A percentile compares a stretch with the other conserved stretches of the same genome.
phyloP scores from a whole-genome alignment of 2,329 filamentous ascomycete species.

The Aureobasidium sp. region DNA sequence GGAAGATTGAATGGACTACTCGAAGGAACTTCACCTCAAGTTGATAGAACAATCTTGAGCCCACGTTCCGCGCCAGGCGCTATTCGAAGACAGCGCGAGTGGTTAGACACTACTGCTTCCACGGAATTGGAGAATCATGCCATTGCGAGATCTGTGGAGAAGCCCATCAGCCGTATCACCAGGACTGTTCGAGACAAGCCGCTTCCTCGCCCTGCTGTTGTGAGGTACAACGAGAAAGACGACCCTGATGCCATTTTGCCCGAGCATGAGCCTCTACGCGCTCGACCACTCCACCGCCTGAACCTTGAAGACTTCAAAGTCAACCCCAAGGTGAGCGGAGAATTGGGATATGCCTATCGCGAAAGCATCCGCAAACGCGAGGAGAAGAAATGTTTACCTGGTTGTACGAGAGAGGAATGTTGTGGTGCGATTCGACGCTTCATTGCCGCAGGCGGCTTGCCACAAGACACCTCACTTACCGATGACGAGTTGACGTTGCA shows the following conservation, averaged over 20 bases:
- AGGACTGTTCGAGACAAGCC: conserved; percentile 1
- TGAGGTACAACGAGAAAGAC: not conserved
- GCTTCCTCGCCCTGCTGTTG: not conserved
- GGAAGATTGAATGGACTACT: not conserved
- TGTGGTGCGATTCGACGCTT: conserved; percentile 48
- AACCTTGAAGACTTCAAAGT: conserved; percentile 69
- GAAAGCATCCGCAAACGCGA: conserved; percentile 65
- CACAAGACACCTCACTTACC: conserved; percentile 14
- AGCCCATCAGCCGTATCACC: not conserved
- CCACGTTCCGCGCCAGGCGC: not conserved
- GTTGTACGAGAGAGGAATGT: conserved; percentile 68
- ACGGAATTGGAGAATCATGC: not conserved
- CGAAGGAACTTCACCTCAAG: not conserved
- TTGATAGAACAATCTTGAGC: conserved; percentile 6
- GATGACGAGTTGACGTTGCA: conserved; percentile 34
- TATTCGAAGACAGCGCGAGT: not conserved
- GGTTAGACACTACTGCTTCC: not conserved
- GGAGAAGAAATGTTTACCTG: conserved; percentile 61
- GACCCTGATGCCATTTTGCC: conserved; percentile 20
- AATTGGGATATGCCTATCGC: conserved; percentile 59
- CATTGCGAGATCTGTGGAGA: not conserved
- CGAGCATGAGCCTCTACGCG: conserved; percentile 44
- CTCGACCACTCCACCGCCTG: conserved; percentile 49
- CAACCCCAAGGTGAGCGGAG: conserved; percentile 64
- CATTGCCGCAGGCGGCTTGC: conserved; percentile 6